Percentiles rank a stretch among this genome's conserved stretches.
These are phyloP conservation scores for Camptophora hylomeconis DNA, from an alignment of 2,329 filamentous ascomycete genomes.

Conservation along the genomic window DNA sequence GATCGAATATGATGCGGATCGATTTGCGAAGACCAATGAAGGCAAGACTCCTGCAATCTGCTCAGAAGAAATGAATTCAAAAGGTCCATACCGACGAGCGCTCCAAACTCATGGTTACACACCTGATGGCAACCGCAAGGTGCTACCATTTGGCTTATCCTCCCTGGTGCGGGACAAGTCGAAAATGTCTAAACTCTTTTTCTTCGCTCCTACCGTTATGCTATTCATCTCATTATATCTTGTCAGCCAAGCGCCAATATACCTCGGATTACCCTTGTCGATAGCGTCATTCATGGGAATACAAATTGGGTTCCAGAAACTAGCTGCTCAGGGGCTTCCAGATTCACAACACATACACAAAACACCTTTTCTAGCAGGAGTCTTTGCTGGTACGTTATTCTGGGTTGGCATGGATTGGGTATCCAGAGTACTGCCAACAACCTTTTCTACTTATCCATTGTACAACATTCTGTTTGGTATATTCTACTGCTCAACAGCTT, in stretches of 20 bases:
- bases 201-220: constrained; percentile 73
- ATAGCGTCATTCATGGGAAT: constrained; percentile 50
- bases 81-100: constrained; percentile 67
- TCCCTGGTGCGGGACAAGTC: constrained; percentile 61
- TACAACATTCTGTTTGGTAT: constrained; percentile 63
- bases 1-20: constrained; percentile 87
- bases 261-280: constrained; percentile 60
- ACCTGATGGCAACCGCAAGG: constrained; percentile 58
- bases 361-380: constrained; percentile 89
- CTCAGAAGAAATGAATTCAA: constrained; percentile 80
- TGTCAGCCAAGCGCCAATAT: constrained; percentile 61
- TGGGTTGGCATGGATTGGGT: constrained; percentile 67
- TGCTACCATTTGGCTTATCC: constrained; percentile 59
- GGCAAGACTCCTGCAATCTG: constrained; percentile 83
- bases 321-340: constrained; percentile 68
- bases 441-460: constrained; percentile 53
- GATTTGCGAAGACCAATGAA: constrained; percentile 76
- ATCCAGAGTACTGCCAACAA: constrained; percentile 60
- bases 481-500: constrained; percentile 54
- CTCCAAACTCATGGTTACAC: constrained; percentile 76
- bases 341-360: constrained; percentile 85
- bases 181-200: constrained; percentile 76
- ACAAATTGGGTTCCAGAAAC: constrained; percentile 64
- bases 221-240: constrained; percentile 59
- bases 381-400: constrained; percentile 80